A percentile compares a stretch with the other conserved stretches of the same genome.
Conservation (phyloP, 2,329 filamentous ascomycete species). For the Claviceps quebecensis region DNA sequence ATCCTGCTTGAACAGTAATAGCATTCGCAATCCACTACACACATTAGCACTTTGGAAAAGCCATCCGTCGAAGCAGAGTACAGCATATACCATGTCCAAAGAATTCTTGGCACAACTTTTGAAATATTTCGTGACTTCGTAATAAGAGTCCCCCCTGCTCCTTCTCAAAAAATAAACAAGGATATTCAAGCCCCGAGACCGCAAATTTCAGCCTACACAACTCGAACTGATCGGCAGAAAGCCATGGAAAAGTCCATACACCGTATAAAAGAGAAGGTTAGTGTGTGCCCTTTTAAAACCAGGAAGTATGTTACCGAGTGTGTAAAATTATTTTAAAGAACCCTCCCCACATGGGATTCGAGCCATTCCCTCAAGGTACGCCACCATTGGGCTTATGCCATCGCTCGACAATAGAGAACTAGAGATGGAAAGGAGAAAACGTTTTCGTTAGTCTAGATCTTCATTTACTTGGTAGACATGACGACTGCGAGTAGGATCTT, state of each 20-base stretch:
- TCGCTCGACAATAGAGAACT: conserved; percentile 2
- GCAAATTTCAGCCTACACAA: conserved; percentile 2
- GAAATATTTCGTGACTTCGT: not conserved
- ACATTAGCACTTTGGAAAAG: conserved; percentile 2
- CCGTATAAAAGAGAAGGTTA: conserved; percentile 21
- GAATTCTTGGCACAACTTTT: not conserved
- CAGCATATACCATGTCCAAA: conserved; percentile 4
- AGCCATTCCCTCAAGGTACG: conserved; percentile 8
- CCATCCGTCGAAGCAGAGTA: not conserved
- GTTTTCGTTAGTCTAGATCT: conserved; percentile 47
- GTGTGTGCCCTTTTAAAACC: conserved; percentile 23
- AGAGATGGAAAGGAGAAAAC: not conserved
- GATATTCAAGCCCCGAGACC: not conserved
- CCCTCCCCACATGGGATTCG: conserved; percentile 9
- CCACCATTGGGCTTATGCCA: conserved; percentile 1
- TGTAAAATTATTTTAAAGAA: conserved; percentile 10
- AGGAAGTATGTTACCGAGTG: conserved; percentile 22
- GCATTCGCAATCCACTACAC: not conserved
- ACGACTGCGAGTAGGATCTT: conserved; percentile 67
- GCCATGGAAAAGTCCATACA: not conserved
- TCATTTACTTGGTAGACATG: conserved; percentile 73
- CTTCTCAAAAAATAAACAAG: not conserved
- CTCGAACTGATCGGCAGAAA: conserved; percentile 4
- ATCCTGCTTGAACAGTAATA: not conserved
- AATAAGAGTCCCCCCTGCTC: not conserved